Evolutionary conservation across 1,139 yeast species (phyloP).

Genomic region (Candida freyschussii): DNA sequence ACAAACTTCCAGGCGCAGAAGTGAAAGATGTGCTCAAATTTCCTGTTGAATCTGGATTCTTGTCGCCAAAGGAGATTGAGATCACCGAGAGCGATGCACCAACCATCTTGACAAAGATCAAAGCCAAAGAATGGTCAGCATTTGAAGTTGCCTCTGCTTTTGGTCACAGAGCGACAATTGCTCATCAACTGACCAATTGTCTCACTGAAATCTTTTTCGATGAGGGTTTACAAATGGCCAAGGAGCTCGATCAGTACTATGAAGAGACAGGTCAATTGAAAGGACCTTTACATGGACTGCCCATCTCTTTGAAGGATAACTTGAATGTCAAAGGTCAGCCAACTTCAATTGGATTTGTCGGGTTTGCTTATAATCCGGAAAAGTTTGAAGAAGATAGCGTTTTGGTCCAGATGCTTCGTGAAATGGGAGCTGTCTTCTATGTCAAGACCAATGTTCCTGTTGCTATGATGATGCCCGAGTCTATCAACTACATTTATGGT

Average conservation of each 20-base stretch:
- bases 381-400: slow-evolving; percentile 35
- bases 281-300: slow-evolving; percentile 68
- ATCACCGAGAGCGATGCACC: slow-evolving; percentile 34
- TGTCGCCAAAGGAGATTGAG: slow-evolving; percentile 29
- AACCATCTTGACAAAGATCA: slow-evolving; percentile 29
- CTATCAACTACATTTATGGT: slow-evolving; percentile 42
- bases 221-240: slow-evolving; percentile 38
- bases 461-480: slow-evolving; percentile 48
- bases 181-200: slow-evolving; percentile 53
- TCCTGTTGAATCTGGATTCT: slow-evolving; percentile 30
- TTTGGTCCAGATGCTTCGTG: slow-evolving; percentile 37
- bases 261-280: slow-evolving; percentile 32
- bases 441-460: slow-evolving; percentile 56
- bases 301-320: slow-evolving; percentile 56
- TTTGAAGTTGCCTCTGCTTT: slow-evolving; percentile 44
- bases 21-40: slow-evolving; percentile 35
- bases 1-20: slow-evolving; percentile 35
- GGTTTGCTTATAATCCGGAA: slow-evolving; percentile 34
- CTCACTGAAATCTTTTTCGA: slow-evolving; percentile 38
- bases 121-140: slow-evolving; percentile 32
- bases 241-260: slow-evolving; percentile 40
- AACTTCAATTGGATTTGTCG: slow-evolving; percentile 42
- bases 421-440: slow-evolving; percentile 50
- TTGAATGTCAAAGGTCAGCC: slow-evolving; percentile 42
- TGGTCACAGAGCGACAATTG: slow-evolving; percentile 52